Base-by-base conservation (phyloP, 805 yeast species). In the Ascoidea rubescens region DNA sequence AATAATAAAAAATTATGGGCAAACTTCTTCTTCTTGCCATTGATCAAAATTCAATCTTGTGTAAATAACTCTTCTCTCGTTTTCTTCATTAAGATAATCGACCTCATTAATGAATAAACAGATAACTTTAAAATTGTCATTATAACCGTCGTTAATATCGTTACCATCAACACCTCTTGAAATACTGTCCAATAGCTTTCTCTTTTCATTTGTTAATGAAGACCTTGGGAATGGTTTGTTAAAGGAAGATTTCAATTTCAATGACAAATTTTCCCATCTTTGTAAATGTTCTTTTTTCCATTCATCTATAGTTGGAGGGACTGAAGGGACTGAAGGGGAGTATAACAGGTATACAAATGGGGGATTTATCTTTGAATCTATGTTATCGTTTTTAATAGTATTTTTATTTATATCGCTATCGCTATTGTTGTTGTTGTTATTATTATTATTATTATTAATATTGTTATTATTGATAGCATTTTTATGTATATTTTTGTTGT, bases 81-180 rank as follows among this genome's bases (percentile, higher is more conserved):
- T 67, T 5, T 71, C 71, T 56, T 78, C 78, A 50, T 78, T 80
- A 55, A 80, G 67, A 61, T 73, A 75, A 64, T 87, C 96, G 8
- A 84, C 95, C 48, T 73, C 69, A 51, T 86, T 84, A 45, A 82
- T 74, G 60, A 85, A 79, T 69, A 87, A 64, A 45, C 84, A 80
- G 32, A 85, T 77, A 30, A 86, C 78, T 1, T 80, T 79, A 62
- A 84, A 87, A 63, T 85, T 80, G 60, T 79, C 81, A 52, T 74
- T 67, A 12, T 77, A 78, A 0, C 83, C 80, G 31, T 77, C 78
- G 33, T 77, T 80, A 50, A 78, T 81, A 60, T 78, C 75, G 47
- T 78, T 73, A 5, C 95, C 95, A 65, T 87, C 95, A 16, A 87
- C 95, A 10, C 95, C 91, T 58, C 95, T 73, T 49, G 77, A 72